Conservation (phyloP, 2,329 filamentous ascomycete genomes). For the Xylariaceae sp. region DNA sequence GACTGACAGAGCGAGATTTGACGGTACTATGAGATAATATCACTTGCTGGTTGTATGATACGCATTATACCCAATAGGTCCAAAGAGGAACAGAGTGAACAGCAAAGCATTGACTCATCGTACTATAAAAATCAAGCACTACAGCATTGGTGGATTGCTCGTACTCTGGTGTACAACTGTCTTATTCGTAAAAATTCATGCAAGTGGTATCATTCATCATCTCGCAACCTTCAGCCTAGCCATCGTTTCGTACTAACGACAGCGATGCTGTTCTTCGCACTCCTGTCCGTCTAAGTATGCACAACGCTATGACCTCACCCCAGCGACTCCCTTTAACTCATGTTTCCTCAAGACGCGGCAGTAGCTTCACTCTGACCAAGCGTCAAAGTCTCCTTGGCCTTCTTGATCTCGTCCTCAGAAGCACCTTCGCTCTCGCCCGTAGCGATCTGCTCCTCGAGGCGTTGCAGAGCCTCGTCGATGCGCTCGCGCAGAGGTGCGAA, state of each 20-base stretch:
- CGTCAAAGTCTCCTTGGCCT: conserved; percentile 51
- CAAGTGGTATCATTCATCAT: conserved; percentile 15
- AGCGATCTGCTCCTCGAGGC: conserved; percentile 73
- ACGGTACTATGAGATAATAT: neutral
- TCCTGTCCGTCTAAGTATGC: neutral
- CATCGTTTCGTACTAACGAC: neutral
- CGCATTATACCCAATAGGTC: conserved; percentile 24
- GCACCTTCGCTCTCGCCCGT: conserved; percentile 48
- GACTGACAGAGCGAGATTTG: neutral
- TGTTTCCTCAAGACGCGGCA: neutral
- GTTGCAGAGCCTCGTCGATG: conserved; percentile 67
- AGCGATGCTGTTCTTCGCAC: neutral
- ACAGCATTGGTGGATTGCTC: neutral
- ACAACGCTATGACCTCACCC: too few relatives aligned
- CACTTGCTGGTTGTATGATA: conserved; percentile 9
- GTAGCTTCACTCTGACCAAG: conserved; percentile 8
- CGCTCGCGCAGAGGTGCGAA: conserved; percentile 69
- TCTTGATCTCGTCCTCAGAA: conserved; percentile 47
- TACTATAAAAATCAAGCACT: neutral
- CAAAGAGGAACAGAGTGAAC: conserved; percentile 7
- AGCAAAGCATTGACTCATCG: neutral
- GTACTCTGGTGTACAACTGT: conserved; percentile 1
- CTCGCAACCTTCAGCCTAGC: neutral
- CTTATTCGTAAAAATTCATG: conserved; percentile 1
- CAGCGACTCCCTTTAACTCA: neutral